Base-by-base conservation (phyloP, 768 basidiomycete genomes). In the Cystobasidium onofrii region DNA sequence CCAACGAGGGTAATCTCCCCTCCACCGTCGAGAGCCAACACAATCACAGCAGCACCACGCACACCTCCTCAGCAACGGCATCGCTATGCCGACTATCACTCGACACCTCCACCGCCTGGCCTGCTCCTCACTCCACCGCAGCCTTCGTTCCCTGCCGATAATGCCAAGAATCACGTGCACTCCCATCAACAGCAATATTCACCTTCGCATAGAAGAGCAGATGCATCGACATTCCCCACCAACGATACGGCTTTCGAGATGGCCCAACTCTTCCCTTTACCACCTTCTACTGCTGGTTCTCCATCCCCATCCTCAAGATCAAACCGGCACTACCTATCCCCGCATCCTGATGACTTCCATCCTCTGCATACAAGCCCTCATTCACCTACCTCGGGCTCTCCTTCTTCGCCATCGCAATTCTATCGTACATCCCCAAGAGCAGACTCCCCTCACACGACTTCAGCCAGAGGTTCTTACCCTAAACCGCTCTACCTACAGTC, bases 1-100 rank as follows among this genome's bases (percentile, higher is more conserved):
- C 65, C 65, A 13, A 43, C 65, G 7, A 18, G 65, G 27, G 44
- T 67, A 29, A 43, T 67, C 36, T 43, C 39, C 7, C 44, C 65
- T 41, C 65, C 65, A 20, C 63, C 63, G 1, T 36, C 36, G 7
- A 46, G 39, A 23, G 31, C 44, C 41, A 33, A 50, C 29, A 43
- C 39, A 41, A 17, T 44, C 33, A 34, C 25, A 61, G 3, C 13
- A 64, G 63, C 63, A 18, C 25, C 63, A 64, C 25, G 29, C 63
- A 64, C 25, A 31, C 29, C 57, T 61, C 57, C 31, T 23, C 34
- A n/a, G 12, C 63, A 64, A n/a, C 23, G 12, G 3, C 12, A 12
- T 27, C 13, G 20, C 10, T 66, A 39, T 13, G 44, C 13, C n/a
- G 20, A 39, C 13, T 15, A 29, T 50, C 46, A 18, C 50, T 20